Base-by-base conservation (phyloP, 1,284 basidiomycete genomes). In the Ustilago loliicola region DNA sequence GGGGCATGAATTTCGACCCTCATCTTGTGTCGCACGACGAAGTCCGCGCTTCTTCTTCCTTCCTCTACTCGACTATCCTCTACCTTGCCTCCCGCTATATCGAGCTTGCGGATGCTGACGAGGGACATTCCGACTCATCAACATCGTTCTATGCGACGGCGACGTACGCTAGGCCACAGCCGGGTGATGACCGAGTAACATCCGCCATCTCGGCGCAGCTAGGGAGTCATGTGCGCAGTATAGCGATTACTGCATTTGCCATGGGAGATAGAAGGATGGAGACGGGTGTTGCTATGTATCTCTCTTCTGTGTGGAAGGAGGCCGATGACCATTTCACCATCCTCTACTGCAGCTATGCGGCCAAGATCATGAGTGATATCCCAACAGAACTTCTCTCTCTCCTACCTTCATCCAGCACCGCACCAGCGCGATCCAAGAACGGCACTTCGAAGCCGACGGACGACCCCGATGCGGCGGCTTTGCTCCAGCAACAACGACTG, bases 301-400 rank as follows among this genome's bases (percentile, higher is more conserved):
- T 80, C n/a, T 54, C 64, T 5, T 71, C 78, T 5, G 71, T 74
- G 25, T 80, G 75, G 75, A 80, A 80, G 67, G 71, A 70, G 59
- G 71, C 74, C 0, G 78, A 80, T 29, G 78, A 80, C 29, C 66
- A 73, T 30, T 78, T 74, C 36, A 72, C 70, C 32, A 71, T 75
- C 42, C 36, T 80, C 3, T 80, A 80, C 62, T 71, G 71, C 52
- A 73, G 74, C 58, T 77, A 74, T 25, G 74, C 78, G 2, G 78
- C 70, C 48, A 77, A 77, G 70, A 77, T 77, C 54, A 77, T 77
- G 75, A 72, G 70, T 30, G 75, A 77, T 25, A 69, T 77, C 11
- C 70, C 75, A 1, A 72, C 69, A 29, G 70, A 72, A 30, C 66
- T 77, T 6, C 63, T 77, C 13, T 72, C 75, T 19, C 59, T 72